Evolutionary conservation across 768 basidiomycete genomes (phyloP), one percentile per base, ranked within the genome.

Genomic region (Lactarius sp.): DNA sequence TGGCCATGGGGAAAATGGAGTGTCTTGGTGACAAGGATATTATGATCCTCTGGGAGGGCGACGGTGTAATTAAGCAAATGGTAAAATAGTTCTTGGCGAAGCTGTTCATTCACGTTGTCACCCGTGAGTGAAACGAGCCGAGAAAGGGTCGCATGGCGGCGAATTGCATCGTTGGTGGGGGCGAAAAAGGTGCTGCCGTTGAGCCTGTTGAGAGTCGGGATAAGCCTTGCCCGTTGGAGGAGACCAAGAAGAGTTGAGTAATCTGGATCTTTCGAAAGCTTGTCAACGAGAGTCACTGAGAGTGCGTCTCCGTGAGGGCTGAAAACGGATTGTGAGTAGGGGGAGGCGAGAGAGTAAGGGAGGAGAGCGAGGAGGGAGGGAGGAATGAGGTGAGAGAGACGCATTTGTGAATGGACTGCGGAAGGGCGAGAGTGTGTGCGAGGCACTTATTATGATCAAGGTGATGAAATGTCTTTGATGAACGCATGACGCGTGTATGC

Each of bases 71-170:
- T 97, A 68, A 98, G 79, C 51, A 98, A 75, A 74, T 98, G 97
- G 73, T 98, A 98, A 70, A 98, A 87, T 57, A 99, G 81, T 70
- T 95, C 88, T 70, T 97, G 94, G 58, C 96, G 83, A 51, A 98
- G 83, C 62, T 83, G 78, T 70, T 90, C 86, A 61, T 92, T 83
- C 36, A 94, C 77, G 73, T 98, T 98, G 75, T 95, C 94, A 27
- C 79, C 79, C 42, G 83, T 70, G 52, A 73, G 69, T 78, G 72
- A 31, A 83, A 67, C 42, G 73, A 72, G 53, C 49, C 60, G 42
- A 68, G 65, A 77, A 77, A 79, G 13, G 78, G 64, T 18, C 64
- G 72, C 66, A 66, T 85, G 79, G 33, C 78, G 80, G 66, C 83
- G 75, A 68, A 95, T 84, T 39, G 97, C 97, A 62, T 92, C 86